Percentiles rank a stretch among this genome's conserved stretches.
These are phyloP conservation scores for Tuber microsphaerosporum DNA, from an alignment of 495 filamentous ascomycete species.

Conservation along the genomic window DNA sequence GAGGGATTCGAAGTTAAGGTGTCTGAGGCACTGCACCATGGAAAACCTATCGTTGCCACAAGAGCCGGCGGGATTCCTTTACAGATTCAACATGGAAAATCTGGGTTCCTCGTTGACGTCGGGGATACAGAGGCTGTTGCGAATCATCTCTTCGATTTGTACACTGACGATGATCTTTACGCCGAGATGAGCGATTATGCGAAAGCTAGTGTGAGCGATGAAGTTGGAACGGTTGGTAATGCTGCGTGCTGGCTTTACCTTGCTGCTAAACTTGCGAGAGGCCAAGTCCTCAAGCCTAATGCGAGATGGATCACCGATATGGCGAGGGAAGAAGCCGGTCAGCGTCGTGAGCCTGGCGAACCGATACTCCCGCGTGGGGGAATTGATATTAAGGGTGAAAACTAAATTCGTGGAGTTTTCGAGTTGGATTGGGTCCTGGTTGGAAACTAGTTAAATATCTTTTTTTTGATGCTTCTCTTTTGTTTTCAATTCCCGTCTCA, in stretches of 20 bases:
- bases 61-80: slow-evolving; percentile 74
- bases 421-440: neutral
- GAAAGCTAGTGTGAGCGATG: slow-evolving; percentile 61
- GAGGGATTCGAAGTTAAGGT: slow-evolving; percentile 91
- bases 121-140: slow-evolving; percentile 69
- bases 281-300: slow-evolving; percentile 48
- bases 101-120: slow-evolving; percentile 69
- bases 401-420: neutral
- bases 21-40: slow-evolving; percentile 78
- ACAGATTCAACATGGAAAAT: slow-evolving; percentile 65
- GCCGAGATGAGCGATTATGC: slow-evolving; percentile 63
- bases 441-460: neutral
- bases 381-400: slow-evolving; percentile 23
- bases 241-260: slow-evolving; percentile 71
- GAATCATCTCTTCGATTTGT: slow-evolving; percentile 60
- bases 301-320: slow-evolving; percentile 70
- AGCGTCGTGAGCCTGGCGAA: slow-evolving; percentile 55
- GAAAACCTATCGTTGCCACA: slow-evolving; percentile 73
- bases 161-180: slow-evolving; percentile 59
- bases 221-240: slow-evolving; percentile 78
- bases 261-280: slow-evolving; percentile 55
- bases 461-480: neutral
- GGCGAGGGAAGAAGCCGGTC: slow-evolving; percentile 61
- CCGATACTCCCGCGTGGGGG: slow-evolving; percentile 47
- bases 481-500: neutral